Conservation (phyloP, 1,284 basidiomycete species). For the Ustilago lituana region DNA sequence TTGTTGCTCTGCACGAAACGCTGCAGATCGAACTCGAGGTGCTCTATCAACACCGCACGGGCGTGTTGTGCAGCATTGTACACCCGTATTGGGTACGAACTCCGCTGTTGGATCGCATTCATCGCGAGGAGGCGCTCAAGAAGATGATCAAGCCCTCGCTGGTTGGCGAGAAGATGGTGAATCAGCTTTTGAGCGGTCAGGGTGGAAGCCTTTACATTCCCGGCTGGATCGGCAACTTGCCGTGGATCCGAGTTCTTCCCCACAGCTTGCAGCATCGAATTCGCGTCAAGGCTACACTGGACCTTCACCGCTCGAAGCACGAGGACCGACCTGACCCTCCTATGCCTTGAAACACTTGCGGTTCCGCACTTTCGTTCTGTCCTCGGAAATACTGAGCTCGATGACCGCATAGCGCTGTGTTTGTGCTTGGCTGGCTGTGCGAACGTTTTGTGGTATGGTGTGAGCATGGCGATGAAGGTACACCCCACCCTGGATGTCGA, state of each 20-base stretch:
- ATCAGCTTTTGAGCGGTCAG: conserved; percentile 28
- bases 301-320: conserved; percentile 9
- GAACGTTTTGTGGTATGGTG: no score
- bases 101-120: conserved; percentile 4
- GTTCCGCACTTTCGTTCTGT: no score
- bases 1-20: conserved; percentile 61
- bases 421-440: no score
- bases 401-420: no score
- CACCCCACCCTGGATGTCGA: no score
- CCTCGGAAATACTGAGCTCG: no score
- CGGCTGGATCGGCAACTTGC: conserved; percentile 34
- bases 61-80: conserved; percentile 31
- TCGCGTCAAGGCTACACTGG: conserved; percentile 10
- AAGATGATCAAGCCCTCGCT: conserved; percentile 26
- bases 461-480: no score
- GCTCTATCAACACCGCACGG: conserved; percentile 50
- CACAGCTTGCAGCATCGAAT: conserved; percentile 26
- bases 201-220: conserved; percentile 40
- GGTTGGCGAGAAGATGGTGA: conserved; percentile 22
- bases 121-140: conserved; percentile 4
- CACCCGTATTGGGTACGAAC: conserved; percentile 40
- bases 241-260: conserved; percentile 22
- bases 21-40: conserved; percentile 56
- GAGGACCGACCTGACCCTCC: conserved; percentile 10
- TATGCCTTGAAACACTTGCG: conserved; percentile 11